Conservation (phyloP, 1,284 basidiomycete species). For the Irpex sp. region DNA sequence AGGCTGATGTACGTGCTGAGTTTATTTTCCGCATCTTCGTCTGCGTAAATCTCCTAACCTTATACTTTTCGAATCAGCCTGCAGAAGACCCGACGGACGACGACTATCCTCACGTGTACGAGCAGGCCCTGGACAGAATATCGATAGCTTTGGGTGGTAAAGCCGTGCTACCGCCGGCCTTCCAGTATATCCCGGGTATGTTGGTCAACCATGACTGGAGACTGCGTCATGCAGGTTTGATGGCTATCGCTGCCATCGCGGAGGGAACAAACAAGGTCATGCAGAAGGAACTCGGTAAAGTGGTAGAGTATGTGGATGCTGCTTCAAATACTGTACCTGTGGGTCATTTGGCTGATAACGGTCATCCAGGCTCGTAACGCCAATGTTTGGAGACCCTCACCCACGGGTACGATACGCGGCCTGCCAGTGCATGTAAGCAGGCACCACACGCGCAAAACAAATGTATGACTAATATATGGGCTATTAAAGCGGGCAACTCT, state of each 20-base stretch:
- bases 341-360: slow-evolving; percentile 8
- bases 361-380: slow-evolving; percentile 57
- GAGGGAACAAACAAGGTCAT: slow-evolving; percentile 78
- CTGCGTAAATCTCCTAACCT: neutral
- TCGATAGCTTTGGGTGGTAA: slow-evolving; percentile 74
- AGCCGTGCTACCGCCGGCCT: slow-evolving; percentile 69
- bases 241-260: slow-evolving; percentile 76
- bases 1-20: slow-evolving; percentile 58
- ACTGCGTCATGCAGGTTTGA: slow-evolving; percentile 74
- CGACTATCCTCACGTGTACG: slow-evolving; percentile 69
- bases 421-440: slow-evolving; percentile 79
- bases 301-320: slow-evolving; percentile 54
- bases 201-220: slow-evolving; percentile 79
- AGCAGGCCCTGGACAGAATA: slow-evolving; percentile 74
- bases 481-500: slow-evolving; percentile 68
- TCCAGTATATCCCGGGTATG: slow-evolving; percentile 78
- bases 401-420: slow-evolving; percentile 82
- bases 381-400: slow-evolving; percentile 74
- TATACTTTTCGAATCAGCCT: slow-evolving; percentile 37
- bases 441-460: slow-evolving; percentile 2
- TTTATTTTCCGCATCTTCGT: neutral
- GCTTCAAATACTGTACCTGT: neutral
- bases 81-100: slow-evolving; percentile 71
- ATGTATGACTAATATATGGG: slow-evolving; percentile 3
- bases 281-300: slow-evolving; percentile 72